Evolutionary conservation across 2,329 filamentous ascomycete species (phyloP).

Genomic region (Elsinoe batatas): DNA sequence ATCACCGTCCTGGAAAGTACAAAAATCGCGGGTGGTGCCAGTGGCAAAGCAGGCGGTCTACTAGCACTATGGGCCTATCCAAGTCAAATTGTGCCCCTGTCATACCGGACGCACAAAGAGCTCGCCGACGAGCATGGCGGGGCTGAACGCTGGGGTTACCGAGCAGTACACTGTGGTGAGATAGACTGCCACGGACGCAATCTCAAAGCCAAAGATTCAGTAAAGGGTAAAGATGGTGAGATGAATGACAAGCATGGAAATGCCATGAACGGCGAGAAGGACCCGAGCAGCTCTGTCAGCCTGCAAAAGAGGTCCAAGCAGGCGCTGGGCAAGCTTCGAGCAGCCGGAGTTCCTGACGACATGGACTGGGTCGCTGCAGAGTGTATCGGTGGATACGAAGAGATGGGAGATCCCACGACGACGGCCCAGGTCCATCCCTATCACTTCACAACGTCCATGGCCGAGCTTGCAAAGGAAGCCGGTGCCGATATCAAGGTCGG

Average conservation of each 20-base stretch:
- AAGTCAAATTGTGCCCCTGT: slow-evolving; percentile 69
- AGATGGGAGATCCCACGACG: slow-evolving; percentile 71
- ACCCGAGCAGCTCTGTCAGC: slow-evolving; percentile 30
- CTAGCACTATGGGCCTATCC: slow-evolving; percentile 91
- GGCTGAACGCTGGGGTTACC: slow-evolving; percentile 73
- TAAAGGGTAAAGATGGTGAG: slow-evolving; percentile 22
- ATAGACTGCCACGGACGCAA: slow-evolving; percentile 36
- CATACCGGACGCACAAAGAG: slow-evolving; percentile 72
- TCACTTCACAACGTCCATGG: slow-evolving; percentile 79
- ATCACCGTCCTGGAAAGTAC: slow-evolving; percentile 83
- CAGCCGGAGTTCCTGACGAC: slow-evolving; percentile 59
- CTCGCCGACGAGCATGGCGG: slow-evolving; percentile 78
- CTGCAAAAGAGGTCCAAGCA: slow-evolving; percentile 46
- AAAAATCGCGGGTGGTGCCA: slow-evolving; percentile 78
- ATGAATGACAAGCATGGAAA: slow-evolving; percentile 24
- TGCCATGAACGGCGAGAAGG: slow-evolving; percentile 23
- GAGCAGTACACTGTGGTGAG: slow-evolving; percentile 64
- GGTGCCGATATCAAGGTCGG: slow-evolving; percentile 53
- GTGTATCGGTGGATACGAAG: slow-evolving; percentile 59
- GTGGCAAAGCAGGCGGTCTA: slow-evolving; percentile 87
- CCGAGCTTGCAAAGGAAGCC: slow-evolving; percentile 57
- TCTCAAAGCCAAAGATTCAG: slow-evolving; percentile 22
- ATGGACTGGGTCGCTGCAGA: slow-evolving; percentile 74
- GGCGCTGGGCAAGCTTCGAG: slow-evolving; percentile 41
- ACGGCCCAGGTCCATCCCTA: slow-evolving; percentile 93